Percentiles rank a stretch among this genome's conserved stretches.
These are phyloP conservation scores for Petunia secreta DNA, from an alignment of 257 asterid genomes.

Conservation along the genomic window DNA sequence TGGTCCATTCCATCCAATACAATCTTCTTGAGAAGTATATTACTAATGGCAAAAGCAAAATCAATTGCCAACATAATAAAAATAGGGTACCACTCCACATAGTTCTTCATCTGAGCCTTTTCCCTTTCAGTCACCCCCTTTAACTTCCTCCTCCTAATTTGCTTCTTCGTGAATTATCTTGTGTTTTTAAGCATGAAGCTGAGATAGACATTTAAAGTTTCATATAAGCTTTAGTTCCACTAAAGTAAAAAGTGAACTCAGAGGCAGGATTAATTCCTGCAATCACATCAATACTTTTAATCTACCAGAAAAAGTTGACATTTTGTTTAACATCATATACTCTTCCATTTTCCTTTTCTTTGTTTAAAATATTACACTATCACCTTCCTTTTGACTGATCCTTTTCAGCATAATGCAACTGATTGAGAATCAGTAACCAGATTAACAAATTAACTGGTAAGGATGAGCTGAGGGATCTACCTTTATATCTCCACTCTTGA, in stretches of 20 bases:
- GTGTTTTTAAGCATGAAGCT: slow-evolving; percentile 24
- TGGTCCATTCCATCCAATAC: slow-evolving; percentile 59
- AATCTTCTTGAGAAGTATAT: slow-evolving; percentile 70
- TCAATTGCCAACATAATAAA: slow-evolving; percentile 58
- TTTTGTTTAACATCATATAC: slow-evolving; percentile 23
- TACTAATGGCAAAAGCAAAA: slow-evolving; percentile 61
- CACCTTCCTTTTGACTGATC: slow-evolving; percentile 17
- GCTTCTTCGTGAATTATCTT: slow-evolving; percentile 5
- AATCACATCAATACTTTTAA: slow-evolving; percentile 29
- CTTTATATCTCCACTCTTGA: background rate
- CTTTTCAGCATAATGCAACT: slow-evolving; percentile 18
- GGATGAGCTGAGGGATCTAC: background rate
- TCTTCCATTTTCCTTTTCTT: slow-evolving; percentile 18
- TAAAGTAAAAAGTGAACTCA: background rate
- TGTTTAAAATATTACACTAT: background rate
- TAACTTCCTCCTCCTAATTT: slow-evolving; percentile 1
- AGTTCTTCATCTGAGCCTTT: slow-evolving; percentile 42
- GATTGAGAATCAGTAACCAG: background rate
- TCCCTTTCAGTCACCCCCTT: background rate
- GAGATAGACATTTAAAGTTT: slow-evolving; percentile 22
- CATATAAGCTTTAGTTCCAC: background rate
- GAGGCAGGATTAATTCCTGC: slow-evolving; percentile 25
- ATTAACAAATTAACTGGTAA: background rate
- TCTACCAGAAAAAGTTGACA: slow-evolving; percentile 13
- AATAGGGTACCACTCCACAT: slow-evolving; percentile 60